Evolutionary conservation across 163 green algal genomes (phyloP), one percentile per base, ranked within the genome.

Genomic region (Chlorella variabilis): DNA sequence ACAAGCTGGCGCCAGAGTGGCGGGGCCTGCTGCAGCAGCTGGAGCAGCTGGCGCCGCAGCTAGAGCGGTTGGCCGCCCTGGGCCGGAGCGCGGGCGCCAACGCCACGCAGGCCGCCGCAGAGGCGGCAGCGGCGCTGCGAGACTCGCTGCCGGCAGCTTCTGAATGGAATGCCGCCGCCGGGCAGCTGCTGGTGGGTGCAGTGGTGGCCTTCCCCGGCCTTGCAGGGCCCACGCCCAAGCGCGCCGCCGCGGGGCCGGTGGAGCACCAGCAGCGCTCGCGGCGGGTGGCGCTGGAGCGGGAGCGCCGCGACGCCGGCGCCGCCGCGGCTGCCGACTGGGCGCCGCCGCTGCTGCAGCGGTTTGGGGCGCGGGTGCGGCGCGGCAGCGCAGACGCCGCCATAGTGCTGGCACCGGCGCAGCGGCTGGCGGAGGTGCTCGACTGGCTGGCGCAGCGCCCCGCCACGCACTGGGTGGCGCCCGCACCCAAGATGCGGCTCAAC

Each of bases 391-490:
- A 82, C 11, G 23, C 38, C 2, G 77, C 63, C 1, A 5, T 78
- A 21, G 58, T 85, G 51, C 69, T 77, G 51, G 70, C n/a, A 21
- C 77, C 77, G 7, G 49, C 36, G 27, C 6, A 45, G 88, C 51
- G 61, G 39, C 51, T 87, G 45, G 61, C 75, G 58, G 83, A 31
- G 0, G 82, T 88, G 11, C 65, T 92, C 20, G 33, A 78, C 21
- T 89, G 84, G 89, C 78, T 94, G 36, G 68, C 78, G 5, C 59
- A 67, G 42, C 87, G 86, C 51, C 86, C 90, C 21, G 71, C 63
- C 2, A 85, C 92, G 29, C 88, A 93, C 73, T 92, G 87, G 87
- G 39, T 95, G 33, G 77, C 77, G 11, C 91, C 91, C 2, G 67
- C 81, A 9, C 38, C 86, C 7, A 65, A 75, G 51, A 48, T 87